These are phyloP conservation scores for Dendrostoma leiphaemia DNA, from an alignment of 2,329 filamentous ascomycete genomes.

Conservation along the genomic window DNA sequence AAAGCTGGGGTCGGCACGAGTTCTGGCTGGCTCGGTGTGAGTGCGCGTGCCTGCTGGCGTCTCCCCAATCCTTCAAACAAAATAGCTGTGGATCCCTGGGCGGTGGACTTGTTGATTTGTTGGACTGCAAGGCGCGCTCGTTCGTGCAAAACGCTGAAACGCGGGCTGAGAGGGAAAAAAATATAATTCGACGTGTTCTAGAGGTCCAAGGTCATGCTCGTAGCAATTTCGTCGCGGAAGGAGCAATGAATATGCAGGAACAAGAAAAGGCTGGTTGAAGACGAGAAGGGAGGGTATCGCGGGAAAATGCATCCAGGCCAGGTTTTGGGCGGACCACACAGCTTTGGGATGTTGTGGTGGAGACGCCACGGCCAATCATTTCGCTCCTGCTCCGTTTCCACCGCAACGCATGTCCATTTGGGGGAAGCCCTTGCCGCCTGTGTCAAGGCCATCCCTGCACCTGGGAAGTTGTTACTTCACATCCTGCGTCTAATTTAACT, in stretches of 20 bases:
- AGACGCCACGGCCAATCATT: conserved; percentile 8
- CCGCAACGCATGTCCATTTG: conserved; percentile 14
- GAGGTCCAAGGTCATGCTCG: conserved; percentile 15
- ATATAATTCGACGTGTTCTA: conserved; percentile 17
- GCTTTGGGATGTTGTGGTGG: conserved; percentile 12
- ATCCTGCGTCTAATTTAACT: not conserved
- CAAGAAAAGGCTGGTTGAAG: not conserved
- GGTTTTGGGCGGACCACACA: conserved; percentile 17
- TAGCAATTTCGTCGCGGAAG: conserved; percentile 9
- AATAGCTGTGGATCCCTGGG: conserved; percentile 13
- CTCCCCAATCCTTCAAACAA: conserved; percentile 13
- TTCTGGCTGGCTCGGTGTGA: not conserved
- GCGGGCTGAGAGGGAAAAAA: conserved; percentile 10
- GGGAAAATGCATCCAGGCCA: conserved; percentile 12
- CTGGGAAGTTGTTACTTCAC: no score
- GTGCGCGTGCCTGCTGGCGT: not conserved
- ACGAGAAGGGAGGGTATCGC: conserved; percentile 9
- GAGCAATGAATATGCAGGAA: conserved; percentile 5
- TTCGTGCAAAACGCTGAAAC: not conserved
- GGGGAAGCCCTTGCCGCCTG: not conserved
- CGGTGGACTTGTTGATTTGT: not conserved
- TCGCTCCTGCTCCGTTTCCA: conserved; percentile 11
- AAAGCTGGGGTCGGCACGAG: not conserved
- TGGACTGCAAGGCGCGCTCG: conserved; percentile 1
- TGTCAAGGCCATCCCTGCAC: not conserved